Percentiles rank a stretch among this genome's conserved stretches.
Evolutionary conservation across 2,329 filamentous ascomycete species (phyloP).

Genomic region (Colletotrichum simmondsii): DNA sequence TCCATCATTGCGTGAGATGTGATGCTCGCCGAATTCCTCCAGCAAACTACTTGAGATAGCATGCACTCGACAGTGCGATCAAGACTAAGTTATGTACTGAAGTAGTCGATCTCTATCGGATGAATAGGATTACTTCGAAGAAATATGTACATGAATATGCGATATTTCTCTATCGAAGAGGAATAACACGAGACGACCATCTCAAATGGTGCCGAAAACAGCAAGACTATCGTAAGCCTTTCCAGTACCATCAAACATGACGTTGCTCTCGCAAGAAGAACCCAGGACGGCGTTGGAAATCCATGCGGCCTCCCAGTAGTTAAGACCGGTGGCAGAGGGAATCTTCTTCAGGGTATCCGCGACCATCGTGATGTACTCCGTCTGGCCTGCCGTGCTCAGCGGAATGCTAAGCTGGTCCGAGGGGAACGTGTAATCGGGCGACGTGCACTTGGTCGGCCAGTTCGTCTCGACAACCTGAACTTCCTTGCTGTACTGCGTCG

Average conservation of each 20-base stretch:
- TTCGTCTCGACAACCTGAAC: constrained; percentile 8
- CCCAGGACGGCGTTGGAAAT: neutral
- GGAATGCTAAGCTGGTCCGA: neutral
- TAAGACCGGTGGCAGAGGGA: neutral
- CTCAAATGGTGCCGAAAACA: neutral
- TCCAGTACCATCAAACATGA: neutral
- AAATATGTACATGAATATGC: no score
- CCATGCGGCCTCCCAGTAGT: constrained; percentile 5
- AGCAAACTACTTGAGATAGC: no score
- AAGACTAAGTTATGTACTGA: no score
- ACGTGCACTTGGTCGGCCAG: constrained; percentile 2
- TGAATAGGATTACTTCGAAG: no score
- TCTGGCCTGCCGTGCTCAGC: neutral
- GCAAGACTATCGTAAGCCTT: neutral
- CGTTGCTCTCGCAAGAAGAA: neutral
- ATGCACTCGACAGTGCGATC: no score
- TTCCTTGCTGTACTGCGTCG: constrained; percentile 1
- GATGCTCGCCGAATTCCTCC: no score
- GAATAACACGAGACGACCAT: no score
- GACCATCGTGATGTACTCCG: neutral
- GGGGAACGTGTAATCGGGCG: neutral
- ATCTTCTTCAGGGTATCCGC: neutral
- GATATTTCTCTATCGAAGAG: no score
- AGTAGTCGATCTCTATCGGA: no score
- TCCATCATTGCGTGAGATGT: no score